phyloP scores from a whole-genome alignment of 169 alveolate genomes.

The Condylostoma magnum region DNA sequence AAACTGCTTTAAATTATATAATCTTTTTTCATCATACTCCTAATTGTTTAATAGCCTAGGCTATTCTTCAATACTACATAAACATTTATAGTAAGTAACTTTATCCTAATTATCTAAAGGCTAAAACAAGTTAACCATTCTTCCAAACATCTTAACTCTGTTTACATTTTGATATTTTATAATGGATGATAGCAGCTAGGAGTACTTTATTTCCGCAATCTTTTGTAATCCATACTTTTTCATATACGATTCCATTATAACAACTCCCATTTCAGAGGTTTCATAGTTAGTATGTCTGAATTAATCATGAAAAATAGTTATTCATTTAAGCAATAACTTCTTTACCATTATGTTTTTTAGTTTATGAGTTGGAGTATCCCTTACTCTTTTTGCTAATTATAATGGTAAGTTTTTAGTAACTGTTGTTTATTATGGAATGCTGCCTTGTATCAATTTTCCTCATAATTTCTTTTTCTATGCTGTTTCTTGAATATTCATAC shows the following conservation, averaged over 20 bases:
- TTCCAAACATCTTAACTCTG: constrained; percentile 10
- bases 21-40: too few species aligned
- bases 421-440: too few species aligned
- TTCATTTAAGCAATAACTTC: constrained; percentile 9
- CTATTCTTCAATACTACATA: too few species aligned
- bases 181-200: not conserved
- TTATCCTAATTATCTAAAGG: too few species aligned
- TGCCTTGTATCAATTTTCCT: too few species aligned
- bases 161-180: not conserved
- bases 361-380: not conserved
- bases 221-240: constrained; percentile 12
- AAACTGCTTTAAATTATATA: too few species aligned
- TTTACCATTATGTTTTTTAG: constrained; percentile 9
- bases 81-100: too few species aligned
- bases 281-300: too few species aligned
- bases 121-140: not conserved
- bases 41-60: too few species aligned
- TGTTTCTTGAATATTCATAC: too few species aligned
- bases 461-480: too few species aligned
- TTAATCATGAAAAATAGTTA: constrained; percentile 2
- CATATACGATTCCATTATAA: not conserved
- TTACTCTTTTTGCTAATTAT: not conserved
- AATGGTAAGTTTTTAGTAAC: not conserved
- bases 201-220: not conserved
- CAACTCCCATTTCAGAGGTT: not conserved